Evolutionary conservation across 768 basidiomycete genomes (phyloP).

Genomic region (Amanita polypyramis): DNA sequence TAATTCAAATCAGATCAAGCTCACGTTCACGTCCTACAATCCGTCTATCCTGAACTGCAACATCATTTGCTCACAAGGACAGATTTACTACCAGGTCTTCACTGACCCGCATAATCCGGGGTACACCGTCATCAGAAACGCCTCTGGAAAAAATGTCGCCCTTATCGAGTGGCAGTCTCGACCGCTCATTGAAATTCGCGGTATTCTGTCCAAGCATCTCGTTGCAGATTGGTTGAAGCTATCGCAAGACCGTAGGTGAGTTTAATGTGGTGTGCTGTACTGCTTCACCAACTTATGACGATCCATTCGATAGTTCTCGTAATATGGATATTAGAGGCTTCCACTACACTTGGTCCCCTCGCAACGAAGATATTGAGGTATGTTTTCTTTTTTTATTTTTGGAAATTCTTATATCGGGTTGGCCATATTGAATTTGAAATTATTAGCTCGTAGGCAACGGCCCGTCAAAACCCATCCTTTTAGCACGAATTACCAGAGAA

Average conservation of each 20-base stretch:
- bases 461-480: constrained; percentile 21
- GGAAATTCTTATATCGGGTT: background rate
- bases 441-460: constrained; percentile 28
- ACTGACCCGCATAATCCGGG: constrained; percentile 41
- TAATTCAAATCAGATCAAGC: constrained; percentile 20
- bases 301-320: constrained; percentile 26
- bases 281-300: constrained; percentile 1
- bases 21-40: constrained; percentile 38
- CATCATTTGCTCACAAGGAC: constrained; percentile 39
- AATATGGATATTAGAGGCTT: constrained; percentile 41
- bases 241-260: constrained; percentile 33
- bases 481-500: constrained; percentile 40
- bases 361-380: constrained; percentile 44
- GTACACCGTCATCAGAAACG: constrained; percentile 43
- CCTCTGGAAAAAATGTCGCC: constrained; percentile 34
- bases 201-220: constrained; percentile 35
- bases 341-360: constrained; percentile 46
- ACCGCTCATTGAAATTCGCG: constrained; percentile 43
- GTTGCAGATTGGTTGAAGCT: constrained; percentile 46
- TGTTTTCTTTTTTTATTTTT: too few species aligned
- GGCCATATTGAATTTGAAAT: background rate
- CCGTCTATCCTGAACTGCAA: constrained; percentile 44
- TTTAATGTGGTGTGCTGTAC: background rate
- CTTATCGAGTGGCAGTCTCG: constrained; percentile 48
- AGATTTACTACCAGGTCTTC: constrained; percentile 36